Percentiles rank a stretch among this genome's conserved stretches.
Conservation (phyloP, 495 filamentous ascomycete genomes). For the Neohortaea acidophila region DNA sequence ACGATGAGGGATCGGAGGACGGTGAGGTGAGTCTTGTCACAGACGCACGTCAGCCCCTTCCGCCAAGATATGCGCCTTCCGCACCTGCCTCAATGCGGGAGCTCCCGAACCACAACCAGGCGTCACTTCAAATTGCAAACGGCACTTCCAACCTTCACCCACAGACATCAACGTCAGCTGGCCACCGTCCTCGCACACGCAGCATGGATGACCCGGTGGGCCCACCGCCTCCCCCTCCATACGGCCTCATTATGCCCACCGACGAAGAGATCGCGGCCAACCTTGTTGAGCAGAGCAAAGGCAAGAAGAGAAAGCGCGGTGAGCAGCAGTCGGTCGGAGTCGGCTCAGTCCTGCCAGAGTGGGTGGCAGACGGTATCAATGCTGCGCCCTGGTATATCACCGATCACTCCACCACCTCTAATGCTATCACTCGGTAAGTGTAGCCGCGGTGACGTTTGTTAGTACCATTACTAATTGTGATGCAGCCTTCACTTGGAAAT, state of each 20-base stretch:
- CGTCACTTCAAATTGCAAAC: too few species aligned
- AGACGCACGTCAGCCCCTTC: conserved; percentile 6
- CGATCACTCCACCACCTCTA: conserved; percentile 35
- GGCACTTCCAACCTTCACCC: too few species aligned
- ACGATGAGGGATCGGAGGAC: conserved; percentile 31
- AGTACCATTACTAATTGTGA: conserved; percentile 9
- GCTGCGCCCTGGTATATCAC: conserved; percentile 45
- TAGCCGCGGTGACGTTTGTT: neutral
- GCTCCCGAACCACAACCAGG: too few species aligned
- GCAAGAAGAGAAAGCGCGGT: conserved; percentile 52
- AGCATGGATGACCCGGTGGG: neutral
- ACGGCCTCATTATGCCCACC: conserved; percentile 11
- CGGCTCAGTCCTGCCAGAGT: conserved; percentile 40
- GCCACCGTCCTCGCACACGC: neutral
- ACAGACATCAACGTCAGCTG: conserved; percentile 1
- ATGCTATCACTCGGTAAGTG: conserved; percentile 12
- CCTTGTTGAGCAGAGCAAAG: neutral
- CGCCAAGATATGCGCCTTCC: neutral
- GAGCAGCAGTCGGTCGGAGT: conserved; percentile 47
- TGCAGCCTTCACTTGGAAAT: conserved; percentile 69
- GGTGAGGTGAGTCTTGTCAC: conserved; percentile 5
- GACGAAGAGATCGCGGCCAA: conserved; percentile 6
- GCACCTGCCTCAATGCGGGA: too few species aligned
- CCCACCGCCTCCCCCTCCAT: conserved; percentile 2
- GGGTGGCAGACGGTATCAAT: conserved; percentile 34